Conservation (phyloP, 768 basidiomycete genomes). For the Hortiboletus flavorubellus region DNA sequence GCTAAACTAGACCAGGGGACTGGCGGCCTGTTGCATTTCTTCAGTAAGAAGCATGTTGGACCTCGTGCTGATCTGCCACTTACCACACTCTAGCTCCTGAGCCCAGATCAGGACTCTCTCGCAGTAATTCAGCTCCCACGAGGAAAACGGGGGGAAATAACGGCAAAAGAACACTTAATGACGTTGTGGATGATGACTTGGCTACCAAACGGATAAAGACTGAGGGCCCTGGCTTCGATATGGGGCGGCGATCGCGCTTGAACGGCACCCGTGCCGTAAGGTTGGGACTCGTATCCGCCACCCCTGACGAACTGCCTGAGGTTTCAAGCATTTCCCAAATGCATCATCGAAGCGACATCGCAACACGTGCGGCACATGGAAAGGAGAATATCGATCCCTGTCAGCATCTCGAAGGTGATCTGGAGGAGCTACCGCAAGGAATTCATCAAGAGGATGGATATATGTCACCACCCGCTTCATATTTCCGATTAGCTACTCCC, state of each 20-base stretch:
- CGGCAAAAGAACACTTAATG: conserved; percentile 72
- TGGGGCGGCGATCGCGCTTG: conserved; percentile 28
- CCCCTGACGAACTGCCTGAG: conserved; percentile 20
- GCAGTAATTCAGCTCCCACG: conserved; percentile 29
- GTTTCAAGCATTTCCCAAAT: conserved; percentile 29
- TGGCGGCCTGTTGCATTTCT: conserved; percentile 56
- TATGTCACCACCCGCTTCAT: conserved; percentile 63
- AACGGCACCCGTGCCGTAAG: conserved; percentile 15
- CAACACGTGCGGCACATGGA: conserved; percentile 33
- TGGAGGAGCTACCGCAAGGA: conserved; percentile 36
- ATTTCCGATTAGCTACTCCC: conserved; percentile 46
- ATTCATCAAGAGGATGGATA: conserved; percentile 82
- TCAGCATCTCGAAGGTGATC: conserved; percentile 39
- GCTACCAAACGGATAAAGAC: conserved; percentile 47
- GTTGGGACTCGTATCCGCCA: conserved; percentile 1
- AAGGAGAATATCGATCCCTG: conserved; percentile 40
- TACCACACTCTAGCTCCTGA: conserved; percentile 30
- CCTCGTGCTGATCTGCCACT: conserved; percentile 37
- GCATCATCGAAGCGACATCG: conserved; percentile 44
- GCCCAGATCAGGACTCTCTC: conserved; percentile 24
- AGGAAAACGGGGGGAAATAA: conserved; percentile 53
- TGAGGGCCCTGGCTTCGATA: conserved; percentile 17
- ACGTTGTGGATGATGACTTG: conserved; percentile 66
- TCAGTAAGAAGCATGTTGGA: conserved; percentile 44
- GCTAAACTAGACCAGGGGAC: conserved; percentile 20